Evolutionary conservation across 371 early-diverging fungal genomes (phyloP).

Genomic region (Mucor circinelloides): DNA sequence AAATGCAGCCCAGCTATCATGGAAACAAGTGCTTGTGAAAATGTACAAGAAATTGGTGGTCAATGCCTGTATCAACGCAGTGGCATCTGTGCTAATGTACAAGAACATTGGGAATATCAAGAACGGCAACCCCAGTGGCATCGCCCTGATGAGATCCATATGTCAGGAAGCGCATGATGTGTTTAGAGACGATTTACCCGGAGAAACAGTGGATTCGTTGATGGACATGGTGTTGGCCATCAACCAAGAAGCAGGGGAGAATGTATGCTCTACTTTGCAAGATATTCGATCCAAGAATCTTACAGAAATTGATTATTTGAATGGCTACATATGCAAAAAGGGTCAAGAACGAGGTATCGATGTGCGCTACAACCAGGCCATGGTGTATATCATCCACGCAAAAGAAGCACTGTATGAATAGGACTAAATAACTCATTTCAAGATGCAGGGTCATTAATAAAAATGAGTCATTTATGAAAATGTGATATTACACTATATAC

Average conservation of each 20-base stretch:
- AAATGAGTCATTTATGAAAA: constrained; percentile 3
- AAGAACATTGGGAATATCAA: constrained; percentile 44
- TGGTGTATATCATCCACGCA: constrained; percentile 37
- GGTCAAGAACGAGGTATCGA: constrained; percentile 21
- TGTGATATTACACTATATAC: neutral
- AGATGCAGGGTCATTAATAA: constrained; percentile 4
- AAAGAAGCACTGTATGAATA: constrained; percentile 26
- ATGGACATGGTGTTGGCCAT: constrained; percentile 30
- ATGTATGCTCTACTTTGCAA: constrained; percentile 64
- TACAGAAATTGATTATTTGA: constrained; percentile 67
- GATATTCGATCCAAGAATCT: constrained; percentile 40
- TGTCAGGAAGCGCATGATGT: constrained; percentile 38
- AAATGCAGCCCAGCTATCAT: constrained; percentile 25
- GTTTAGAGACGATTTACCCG: constrained; percentile 27
- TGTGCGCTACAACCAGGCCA: constrained; percentile 18
- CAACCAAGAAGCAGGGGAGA: constrained; percentile 35
- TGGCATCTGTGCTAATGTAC: constrained; percentile 50
- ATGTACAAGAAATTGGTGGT: constrained; percentile 60
- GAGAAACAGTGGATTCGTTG: constrained; percentile 24
- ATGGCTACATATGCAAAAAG: constrained; percentile 53
- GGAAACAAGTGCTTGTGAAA: constrained; percentile 41
- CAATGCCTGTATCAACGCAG: constrained; percentile 61
- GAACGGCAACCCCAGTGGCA: constrained; percentile 15
- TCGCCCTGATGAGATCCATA: constrained; percentile 21
- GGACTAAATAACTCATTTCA: neutral